These are phyloP conservation scores for Xylaria sp. DNA, from an alignment of 2,329 filamentous ascomycete species.

Conservation along the genomic window DNA sequence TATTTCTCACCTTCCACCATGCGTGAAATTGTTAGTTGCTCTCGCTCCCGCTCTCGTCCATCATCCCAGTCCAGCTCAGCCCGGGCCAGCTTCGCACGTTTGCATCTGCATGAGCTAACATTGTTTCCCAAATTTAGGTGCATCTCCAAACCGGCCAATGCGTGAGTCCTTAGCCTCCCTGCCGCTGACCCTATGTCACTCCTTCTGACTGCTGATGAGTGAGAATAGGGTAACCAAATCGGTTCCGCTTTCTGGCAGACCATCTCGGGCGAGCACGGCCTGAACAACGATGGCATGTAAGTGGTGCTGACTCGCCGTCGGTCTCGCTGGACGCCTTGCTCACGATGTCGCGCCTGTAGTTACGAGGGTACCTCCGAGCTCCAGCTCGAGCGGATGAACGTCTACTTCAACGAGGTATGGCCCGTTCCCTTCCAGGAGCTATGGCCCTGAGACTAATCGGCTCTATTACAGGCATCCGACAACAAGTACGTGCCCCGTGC, in stretches of 20 bases:
- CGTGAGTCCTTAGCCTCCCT: constrained; percentile 53
- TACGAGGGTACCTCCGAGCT: constrained; percentile 98
- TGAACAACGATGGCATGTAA: constrained; percentile 93
- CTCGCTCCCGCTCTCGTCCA: background rate
- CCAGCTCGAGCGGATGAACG: constrained; percentile 99
- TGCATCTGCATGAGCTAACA: background rate
- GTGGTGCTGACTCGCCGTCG: background rate
- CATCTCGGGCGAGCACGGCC: constrained; percentile 87
- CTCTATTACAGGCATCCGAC: constrained; percentile 64
- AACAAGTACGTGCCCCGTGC: constrained; percentile 99
- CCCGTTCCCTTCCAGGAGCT: background rate
- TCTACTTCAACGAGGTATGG: constrained; percentile 83
- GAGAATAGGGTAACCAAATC: constrained; percentile 93
- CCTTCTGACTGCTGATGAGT: background rate
- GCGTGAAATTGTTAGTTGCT: background rate
- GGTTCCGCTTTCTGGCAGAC: constrained; percentile 99
- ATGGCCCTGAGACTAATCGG: background rate
- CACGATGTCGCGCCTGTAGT: constrained; percentile 40
- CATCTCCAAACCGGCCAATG: constrained; percentile 99
- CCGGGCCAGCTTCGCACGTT: background rate
- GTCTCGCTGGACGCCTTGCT: background rate
- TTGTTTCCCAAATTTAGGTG: constrained; percentile 59
- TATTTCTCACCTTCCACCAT: background rate
- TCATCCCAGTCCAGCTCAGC: too few species aligned
- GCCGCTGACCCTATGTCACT: constrained; percentile 13